These are phyloP conservation scores for Colletotrichum lindemuthianum DNA, from an alignment of 2,329 filamentous ascomycete species.

Conservation along the genomic window DNA sequence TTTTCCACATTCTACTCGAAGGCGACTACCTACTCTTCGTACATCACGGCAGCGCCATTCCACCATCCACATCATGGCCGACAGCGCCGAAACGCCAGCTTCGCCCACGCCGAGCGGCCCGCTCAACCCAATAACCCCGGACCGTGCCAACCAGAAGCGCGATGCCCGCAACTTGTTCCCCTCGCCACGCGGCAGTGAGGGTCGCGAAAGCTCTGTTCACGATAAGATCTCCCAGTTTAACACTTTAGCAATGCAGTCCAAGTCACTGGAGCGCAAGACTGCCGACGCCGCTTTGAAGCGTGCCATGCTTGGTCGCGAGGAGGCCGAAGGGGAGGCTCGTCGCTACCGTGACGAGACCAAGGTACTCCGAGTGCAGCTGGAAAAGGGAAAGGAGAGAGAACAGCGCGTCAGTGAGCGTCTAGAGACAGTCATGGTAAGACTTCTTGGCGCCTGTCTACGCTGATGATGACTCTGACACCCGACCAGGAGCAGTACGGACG, in stretches of 20 bases:
- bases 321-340: constrained; percentile 75
- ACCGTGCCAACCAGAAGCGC: constrained; percentile 67
- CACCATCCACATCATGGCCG: constrained; percentile 49
- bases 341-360: constrained; percentile 70
- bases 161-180: constrained; percentile 50
- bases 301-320: constrained; percentile 74
- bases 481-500: constrained; percentile 74
- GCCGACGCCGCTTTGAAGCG: constrained; percentile 74
- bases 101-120: constrained; percentile 63
- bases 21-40: too few relatives aligned
- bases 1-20: not conserved
- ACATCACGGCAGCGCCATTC: not conserved
- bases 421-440: constrained; percentile 72
- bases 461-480: constrained; percentile 17
- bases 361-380: constrained; percentile 65
- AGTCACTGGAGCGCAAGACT: constrained; percentile 70
- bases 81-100: constrained; percentile 54
- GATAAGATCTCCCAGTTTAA: constrained; percentile 80
- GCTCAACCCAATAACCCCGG: constrained; percentile 70
- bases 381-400: constrained; percentile 74
- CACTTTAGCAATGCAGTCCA: constrained; percentile 68
- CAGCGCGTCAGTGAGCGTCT: constrained; percentile 72
- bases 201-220: constrained; percentile 69
- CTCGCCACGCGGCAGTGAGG: constrained; percentile 46
- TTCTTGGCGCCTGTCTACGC: not conserved